phyloP scores from a whole-genome alignment of 2,329 filamentous ascomycete species.

The Zymoseptoria brevis region DNA sequence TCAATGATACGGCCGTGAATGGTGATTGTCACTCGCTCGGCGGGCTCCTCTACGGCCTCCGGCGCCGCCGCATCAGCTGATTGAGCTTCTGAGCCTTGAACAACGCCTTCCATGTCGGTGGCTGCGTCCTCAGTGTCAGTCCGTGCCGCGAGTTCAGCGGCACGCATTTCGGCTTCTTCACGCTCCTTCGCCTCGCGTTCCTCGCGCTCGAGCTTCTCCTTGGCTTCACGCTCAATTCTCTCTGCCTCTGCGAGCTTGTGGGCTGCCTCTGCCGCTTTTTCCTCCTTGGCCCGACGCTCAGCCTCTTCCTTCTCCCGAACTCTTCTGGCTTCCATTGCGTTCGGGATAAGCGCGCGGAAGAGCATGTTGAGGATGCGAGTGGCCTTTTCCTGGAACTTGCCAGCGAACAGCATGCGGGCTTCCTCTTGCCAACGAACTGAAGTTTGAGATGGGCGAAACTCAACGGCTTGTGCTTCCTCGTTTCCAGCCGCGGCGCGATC shows the following conservation, averaged over 20 bases:
- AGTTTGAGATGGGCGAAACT: slow-evolving; percentile 66
- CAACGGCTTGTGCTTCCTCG: slow-evolving; percentile 65
- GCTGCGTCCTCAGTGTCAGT: slow-evolving; percentile 27
- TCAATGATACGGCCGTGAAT: slow-evolving; percentile 84
- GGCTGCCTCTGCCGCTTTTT: slow-evolving; percentile 53
- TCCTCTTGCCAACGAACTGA: slow-evolving; percentile 80
- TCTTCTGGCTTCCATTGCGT: slow-evolving; percentile 74
- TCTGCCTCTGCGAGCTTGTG: slow-evolving; percentile 53
- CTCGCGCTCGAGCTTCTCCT: slow-evolving; percentile 36
- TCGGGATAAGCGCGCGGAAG: slow-evolving; percentile 66
- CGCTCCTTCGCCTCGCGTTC: slow-evolving; percentile 28
- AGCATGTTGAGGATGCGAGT: slow-evolving; percentile 61
- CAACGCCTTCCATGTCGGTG: slow-evolving; percentile 65
- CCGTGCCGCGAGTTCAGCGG: slow-evolving; percentile 20
- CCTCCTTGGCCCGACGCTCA: slow-evolving; percentile 58
- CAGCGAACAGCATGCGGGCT: slow-evolving; percentile 70
- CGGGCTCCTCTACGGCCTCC: slow-evolving; percentile 36
- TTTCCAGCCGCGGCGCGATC: slow-evolving; percentile 26
- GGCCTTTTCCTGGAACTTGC: slow-evolving; percentile 61
- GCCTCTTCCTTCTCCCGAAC: slow-evolving; percentile 59
- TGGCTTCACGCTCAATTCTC: slow-evolving; percentile 41
- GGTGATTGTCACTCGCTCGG: slow-evolving; percentile 63
- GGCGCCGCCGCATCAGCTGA: slow-evolving; percentile 37
- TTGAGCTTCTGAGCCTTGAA: slow-evolving; percentile 37
- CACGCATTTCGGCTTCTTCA: slow-evolving; percentile 24